These are phyloP conservation scores for Fistulinella staudtii DNA, from an alignment of 1,284 basidiomycete genomes.

Conservation along the genomic window DNA sequence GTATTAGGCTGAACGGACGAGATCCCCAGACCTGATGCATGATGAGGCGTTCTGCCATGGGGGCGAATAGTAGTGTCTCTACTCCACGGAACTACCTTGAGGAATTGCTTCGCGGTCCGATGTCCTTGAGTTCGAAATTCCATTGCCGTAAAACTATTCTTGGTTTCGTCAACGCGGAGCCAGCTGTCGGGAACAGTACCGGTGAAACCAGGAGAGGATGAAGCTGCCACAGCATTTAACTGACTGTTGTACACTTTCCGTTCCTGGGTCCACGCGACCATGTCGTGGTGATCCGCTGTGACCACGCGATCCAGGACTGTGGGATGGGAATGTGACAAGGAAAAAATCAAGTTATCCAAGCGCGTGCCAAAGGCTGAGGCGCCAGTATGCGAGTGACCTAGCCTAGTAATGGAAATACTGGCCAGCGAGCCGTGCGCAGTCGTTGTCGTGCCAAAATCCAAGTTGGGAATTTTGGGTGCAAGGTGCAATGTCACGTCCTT, in stretches of 20 bases:
- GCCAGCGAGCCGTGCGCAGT: slow-evolving; percentile 3
- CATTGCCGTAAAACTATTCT: slow-evolving; percentile 9
- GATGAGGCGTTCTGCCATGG: slow-evolving; percentile 3
- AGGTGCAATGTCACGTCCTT: too few species aligned
- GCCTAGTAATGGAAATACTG: slow-evolving; percentile 2
- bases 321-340: slow-evolving; percentile 8
- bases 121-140: slow-evolving; percentile 1
- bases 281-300: slow-evolving; percentile 24
- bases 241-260: slow-evolving; percentile 9
- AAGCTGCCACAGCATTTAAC: slow-evolving; percentile 7
- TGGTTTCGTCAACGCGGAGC: slow-evolving; percentile 1
- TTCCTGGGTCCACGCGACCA: slow-evolving; percentile 21
- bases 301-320: slow-evolving; percentile 20
- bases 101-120: not conserved
- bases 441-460: not conserved
- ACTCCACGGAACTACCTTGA: not conserved
- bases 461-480: not conserved
- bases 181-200: slow-evolving; percentile 1
- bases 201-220: slow-evolving; percentile 11
- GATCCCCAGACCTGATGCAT: slow-evolving; percentile 1
- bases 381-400: not conserved
- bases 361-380: not conserved
- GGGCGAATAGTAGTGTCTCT: not conserved
- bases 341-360: slow-evolving; percentile 2
- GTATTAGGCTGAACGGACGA: not conserved